These are phyloP conservation scores for Debaryomycetaceae sp. DNA, from an alignment of 1,139 yeast genomes.

Conservation along the genomic window DNA sequence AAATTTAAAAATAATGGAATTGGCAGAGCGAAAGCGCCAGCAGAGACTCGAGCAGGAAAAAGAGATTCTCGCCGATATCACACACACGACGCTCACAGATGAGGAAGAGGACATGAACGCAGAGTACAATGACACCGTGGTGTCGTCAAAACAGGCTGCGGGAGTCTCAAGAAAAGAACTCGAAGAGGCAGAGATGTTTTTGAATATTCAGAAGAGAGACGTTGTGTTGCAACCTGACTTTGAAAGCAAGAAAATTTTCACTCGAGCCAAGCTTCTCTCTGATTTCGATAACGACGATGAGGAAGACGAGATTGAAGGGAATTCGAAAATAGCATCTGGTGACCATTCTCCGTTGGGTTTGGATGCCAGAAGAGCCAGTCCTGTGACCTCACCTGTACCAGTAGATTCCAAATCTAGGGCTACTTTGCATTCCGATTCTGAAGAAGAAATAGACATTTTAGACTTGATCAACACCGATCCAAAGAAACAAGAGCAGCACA, in stretches of 20 bases:
- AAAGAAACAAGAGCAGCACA: constrained; percentile 5
- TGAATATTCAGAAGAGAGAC: constrained; percentile 35
- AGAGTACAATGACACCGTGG: constrained; percentile 17
- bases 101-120: constrained; percentile 37
- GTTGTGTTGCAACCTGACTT: constrained; percentile 33
- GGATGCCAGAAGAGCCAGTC: constrained; percentile 18
- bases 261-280: constrained; percentile 29
- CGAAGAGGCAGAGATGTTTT: constrained; percentile 32
- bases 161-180: constrained; percentile 24
- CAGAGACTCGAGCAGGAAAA: constrained; percentile 16
- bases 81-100: constrained; percentile 36
- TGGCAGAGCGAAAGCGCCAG: constrained; percentile 21
- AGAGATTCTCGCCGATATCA: constrained; percentile 30
- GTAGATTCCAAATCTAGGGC: constrained; percentile 7
- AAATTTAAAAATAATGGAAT: constrained; percentile 16
- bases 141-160: constrained; percentile 10
- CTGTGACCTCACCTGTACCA: constrained; percentile 35
- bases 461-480: constrained; percentile 10
- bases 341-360: constrained; percentile 1
- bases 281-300: constrained; percentile 32
- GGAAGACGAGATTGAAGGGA: constrained; percentile 7
- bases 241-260: constrained; percentile 23
- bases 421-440: constrained; percentile 7
- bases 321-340: constrained; percentile 6
- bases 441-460: constrained; percentile 16